Conservation (phyloP, 78 protist species). For the Anaeramoeba flamelloides region DNA sequence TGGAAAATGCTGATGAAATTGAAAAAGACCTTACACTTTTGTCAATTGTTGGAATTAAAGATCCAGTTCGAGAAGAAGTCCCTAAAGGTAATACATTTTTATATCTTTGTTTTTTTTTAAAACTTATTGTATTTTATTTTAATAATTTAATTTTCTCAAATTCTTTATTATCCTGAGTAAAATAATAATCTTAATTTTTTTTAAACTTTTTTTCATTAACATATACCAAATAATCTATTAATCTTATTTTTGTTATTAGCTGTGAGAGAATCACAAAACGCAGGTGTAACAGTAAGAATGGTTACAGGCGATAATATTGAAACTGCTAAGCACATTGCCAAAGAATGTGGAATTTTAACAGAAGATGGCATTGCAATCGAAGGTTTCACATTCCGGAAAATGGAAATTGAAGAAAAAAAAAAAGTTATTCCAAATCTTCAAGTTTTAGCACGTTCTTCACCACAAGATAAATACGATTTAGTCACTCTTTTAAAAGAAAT, state of each 20-base stretch:
- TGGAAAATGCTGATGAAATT: too few species aligned
- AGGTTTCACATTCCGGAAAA: slow-evolving; percentile 56
- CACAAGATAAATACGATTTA: slow-evolving; percentile 67
- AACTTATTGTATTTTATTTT: too few species aligned
- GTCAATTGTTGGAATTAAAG: slow-evolving; percentile 86
- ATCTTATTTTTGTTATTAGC: slow-evolving; percentile 66
- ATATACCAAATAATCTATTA: too few species aligned
- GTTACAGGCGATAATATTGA: slow-evolving; percentile 87
- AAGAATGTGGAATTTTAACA: slow-evolving; percentile 67
- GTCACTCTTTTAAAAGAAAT: slow-evolving; percentile 44
- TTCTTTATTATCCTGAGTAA: too few species aligned
- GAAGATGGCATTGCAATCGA: slow-evolving; percentile 56
- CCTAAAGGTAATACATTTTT: too few species aligned
- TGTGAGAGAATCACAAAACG: slow-evolving; percentile 57
- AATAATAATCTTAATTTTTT: too few species aligned
- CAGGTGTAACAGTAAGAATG: slow-evolving; percentile 88
- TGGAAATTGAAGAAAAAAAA: slow-evolving; percentile 40
- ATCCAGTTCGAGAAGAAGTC: slow-evolving; percentile 85
- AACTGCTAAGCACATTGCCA: slow-evolving; percentile 77
- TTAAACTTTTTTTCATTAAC: too few species aligned
- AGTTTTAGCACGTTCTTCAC: slow-evolving; percentile 81
- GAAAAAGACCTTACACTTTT: too few species aligned
- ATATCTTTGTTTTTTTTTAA: too few species aligned
- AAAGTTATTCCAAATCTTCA: slow-evolving; percentile 39
- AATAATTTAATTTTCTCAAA: too few species aligned